Percentiles rank a stretch among this genome's conserved stretches.
These are phyloP conservation scores for Pyricularia sp. DNA, from an alignment of 2,329 filamentous ascomycete species.

Conservation along the genomic window DNA sequence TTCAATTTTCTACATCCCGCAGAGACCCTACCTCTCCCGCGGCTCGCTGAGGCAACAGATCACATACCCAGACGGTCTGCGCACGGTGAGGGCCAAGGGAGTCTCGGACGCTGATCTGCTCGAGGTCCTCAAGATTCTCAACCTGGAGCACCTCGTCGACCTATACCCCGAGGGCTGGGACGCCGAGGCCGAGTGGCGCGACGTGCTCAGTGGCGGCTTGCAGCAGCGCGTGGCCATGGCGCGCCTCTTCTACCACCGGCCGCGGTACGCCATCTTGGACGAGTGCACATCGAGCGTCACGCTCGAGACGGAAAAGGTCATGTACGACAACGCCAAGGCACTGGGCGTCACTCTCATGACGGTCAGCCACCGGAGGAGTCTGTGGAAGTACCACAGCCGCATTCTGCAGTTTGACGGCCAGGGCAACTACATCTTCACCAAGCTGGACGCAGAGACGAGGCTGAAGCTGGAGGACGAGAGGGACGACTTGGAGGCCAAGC, in stretches of 20 bases:
- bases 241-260: constrained; percentile 82
- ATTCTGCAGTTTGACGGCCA: constrained; percentile 96
- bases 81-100: constrained; percentile 75
- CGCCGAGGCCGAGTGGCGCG: constrained; percentile 90
- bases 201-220: constrained; percentile 80
- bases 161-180: constrained; percentile 73
- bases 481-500: constrained; percentile 77
- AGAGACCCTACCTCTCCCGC: constrained; percentile 83
- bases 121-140: constrained; percentile 62
- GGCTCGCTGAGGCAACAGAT: constrained; percentile 93
- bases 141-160: constrained; percentile 71
- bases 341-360: constrained; percentile 94
- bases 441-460: constrained; percentile 74
- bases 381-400: constrained; percentile 93
- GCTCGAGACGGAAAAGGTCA: constrained; percentile 81
- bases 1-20: constrained; percentile 96
- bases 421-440: constrained; percentile 80
- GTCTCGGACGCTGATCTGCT: constrained; percentile 72
- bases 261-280: constrained; percentile 88
- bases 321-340: constrained; percentile 93
- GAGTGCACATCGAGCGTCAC: constrained; percentile 96
- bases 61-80: constrained; percentile 82
- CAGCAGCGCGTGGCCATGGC: constrained; percentile 98
- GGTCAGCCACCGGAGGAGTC: constrained; percentile 74
- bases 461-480: constrained; percentile 88